Conservation (phyloP, 129 eudicot species). For the carrot (Daucus carota) region DH1_v3.0 NC_030382.2:58419501-58420000, state of each 20-base stretch:
- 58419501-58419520: neutral
- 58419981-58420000: conserved; percentile 26
- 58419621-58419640: neutral
- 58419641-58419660: conserved; percentile 2
- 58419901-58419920: conserved; percentile 41
- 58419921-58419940: conserved; percentile 88
- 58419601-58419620: neutral
- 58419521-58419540: too few relatives aligned
- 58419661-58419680: neutral
- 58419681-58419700: neutral
- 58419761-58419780: neutral
- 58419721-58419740: too few relatives aligned
- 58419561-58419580: neutral
- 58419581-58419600: neutral
- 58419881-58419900: neutral
- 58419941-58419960: conserved; percentile 83
- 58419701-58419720: neutral
- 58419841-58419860: conserved; percentile 1
- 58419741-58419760: neutral
- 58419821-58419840: neutral
- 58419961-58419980: conserved; percentile 69
- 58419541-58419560: neutral
- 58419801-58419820: neutral
- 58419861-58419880: neutral
- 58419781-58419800: neutral